Evolutionary conservation across 1,139 yeast species (phyloP).

Genomic region (Lizanozyma gosingica): DNA sequence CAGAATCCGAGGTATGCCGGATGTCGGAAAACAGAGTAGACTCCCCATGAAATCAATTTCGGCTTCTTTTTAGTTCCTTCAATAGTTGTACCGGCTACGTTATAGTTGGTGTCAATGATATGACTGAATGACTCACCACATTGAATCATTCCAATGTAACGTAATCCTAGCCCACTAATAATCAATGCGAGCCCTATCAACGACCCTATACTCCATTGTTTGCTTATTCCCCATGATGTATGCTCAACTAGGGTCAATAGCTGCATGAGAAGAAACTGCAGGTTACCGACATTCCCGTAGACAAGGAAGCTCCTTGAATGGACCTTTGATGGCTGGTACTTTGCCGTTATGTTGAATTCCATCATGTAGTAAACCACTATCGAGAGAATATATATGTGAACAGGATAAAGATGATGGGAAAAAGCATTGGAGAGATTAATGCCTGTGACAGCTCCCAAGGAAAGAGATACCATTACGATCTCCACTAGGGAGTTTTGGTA

Average conservation of each 20-base stretch:
- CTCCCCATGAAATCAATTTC: constrained; percentile 22
- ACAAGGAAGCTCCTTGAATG: constrained; percentile 25
- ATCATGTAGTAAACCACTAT: constrained; percentile 7
- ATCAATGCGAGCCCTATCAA: constrained; percentile 11
- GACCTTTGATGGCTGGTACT: constrained; percentile 19
- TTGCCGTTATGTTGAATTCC: constrained; percentile 12
- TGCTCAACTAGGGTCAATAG: constrained; percentile 17
- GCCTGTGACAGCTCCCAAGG: constrained; percentile 9
- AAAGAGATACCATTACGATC: constrained; percentile 14
- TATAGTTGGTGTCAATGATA: background rate
- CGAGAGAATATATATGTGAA: background rate
- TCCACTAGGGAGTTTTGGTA: constrained; percentile 15
- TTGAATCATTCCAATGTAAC: constrained; percentile 24
- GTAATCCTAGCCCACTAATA: constrained; percentile 15
- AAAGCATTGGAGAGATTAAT: constrained; percentile 5
- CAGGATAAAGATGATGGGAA: background rate
- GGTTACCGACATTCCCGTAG: constrained; percentile 28
- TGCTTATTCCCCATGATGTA: constrained; percentile 7
- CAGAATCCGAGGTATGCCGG: constrained; percentile 39
- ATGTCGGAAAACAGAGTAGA: constrained; percentile 24
- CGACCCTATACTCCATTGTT: background rate
- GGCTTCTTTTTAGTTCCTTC: constrained; percentile 3
- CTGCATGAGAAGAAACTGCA: constrained; percentile 25
- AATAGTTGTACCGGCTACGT: background rate
- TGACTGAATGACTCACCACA: constrained; percentile 34